phyloP scores from a whole-genome alignment of 2,329 filamentous ascomycete genomes.

The Xylariaceae sp. region DNA sequence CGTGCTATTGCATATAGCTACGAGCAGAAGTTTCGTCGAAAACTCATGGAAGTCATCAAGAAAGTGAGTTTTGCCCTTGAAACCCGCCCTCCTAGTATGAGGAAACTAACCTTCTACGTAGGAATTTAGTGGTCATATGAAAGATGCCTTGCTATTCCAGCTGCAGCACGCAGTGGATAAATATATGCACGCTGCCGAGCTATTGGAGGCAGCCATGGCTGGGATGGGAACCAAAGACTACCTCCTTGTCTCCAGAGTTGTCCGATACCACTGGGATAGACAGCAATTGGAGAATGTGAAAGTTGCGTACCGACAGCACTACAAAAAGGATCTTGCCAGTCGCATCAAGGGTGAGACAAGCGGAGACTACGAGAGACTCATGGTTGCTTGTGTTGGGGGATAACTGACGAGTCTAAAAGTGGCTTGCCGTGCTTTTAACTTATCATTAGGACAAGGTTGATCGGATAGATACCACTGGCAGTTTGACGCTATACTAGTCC shows the following conservation, averaged over 20 bases:
- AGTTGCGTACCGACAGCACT: conserved; percentile 69
- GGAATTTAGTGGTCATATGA: conserved; percentile 91
- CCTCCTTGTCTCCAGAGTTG: conserved; percentile 70
- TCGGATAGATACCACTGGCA: too few relatives aligned
- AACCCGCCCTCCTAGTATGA: conserved; percentile 17
- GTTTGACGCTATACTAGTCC: too few relatives aligned
- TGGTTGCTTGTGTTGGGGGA: conserved; percentile 65
- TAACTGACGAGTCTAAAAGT: conserved; percentile 21
- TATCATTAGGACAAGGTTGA: too few relatives aligned
- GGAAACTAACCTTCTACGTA: conserved; percentile 25
- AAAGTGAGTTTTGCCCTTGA: conserved; percentile 43
- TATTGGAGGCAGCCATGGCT: conserved; percentile 84
- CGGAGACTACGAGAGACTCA: conserved; percentile 72
- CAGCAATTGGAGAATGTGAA: conserved; percentile 73
- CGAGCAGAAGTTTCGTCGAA: conserved; percentile 64
- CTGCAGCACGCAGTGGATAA: conserved; percentile 74
- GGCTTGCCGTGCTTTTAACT: too few relatives aligned
- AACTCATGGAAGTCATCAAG: conserved; percentile 69
- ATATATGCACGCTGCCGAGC: conserved; percentile 74
- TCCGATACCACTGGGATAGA: conserved; percentile 80
- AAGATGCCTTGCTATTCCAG: conserved; percentile 76
- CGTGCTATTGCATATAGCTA: conserved; percentile 76
- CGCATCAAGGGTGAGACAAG: conserved; percentile 80
- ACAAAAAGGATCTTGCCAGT: conserved; percentile 60
- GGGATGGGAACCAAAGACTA: conserved; percentile 84